Evolutionary conservation across 345 rosid species (phyloP).

Genomic region (Cochlearia excelsa): DNA sequence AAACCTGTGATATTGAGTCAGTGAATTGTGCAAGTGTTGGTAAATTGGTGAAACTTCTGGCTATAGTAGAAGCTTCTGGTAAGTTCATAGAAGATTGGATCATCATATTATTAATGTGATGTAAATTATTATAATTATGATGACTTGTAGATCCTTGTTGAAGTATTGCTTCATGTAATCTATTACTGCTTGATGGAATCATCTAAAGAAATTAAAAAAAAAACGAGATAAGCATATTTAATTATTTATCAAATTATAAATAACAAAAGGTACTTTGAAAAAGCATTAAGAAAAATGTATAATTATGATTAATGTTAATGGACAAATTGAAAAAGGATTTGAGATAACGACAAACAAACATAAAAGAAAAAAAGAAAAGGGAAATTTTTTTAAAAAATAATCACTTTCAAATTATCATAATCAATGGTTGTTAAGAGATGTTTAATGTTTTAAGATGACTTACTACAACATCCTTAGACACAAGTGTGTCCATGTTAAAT

Average conservation of each 20-base stretch:
- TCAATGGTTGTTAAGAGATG: constrained; percentile 21
- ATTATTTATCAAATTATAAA: constrained; percentile 19
- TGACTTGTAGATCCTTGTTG: constrained; percentile 47
- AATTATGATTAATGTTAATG: constrained; percentile 8
- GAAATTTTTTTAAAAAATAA: constrained; percentile 3
- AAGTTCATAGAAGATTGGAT: constrained; percentile 36
- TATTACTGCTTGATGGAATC: constrained; percentile 41
- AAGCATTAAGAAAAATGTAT: background rate
- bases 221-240: too few relatives aligned
- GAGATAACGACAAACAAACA: constrained; percentile 19
- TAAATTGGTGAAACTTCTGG: constrained; percentile 40
- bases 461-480: constrained; percentile 78
- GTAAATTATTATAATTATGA: constrained; percentile 8
- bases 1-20: constrained; percentile 51
- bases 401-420: background rate
- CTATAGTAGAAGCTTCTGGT: constrained; percentile 35
- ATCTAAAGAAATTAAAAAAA: constrained; percentile 28
- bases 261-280: constrained; percentile 23
- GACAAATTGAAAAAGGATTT: background rate
- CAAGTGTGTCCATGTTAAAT: constrained; percentile 51
- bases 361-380: background rate
- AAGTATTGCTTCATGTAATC: constrained; percentile 44
- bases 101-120: constrained; percentile 39
- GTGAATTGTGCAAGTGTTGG: constrained; percentile 50
- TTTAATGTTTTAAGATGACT: constrained; percentile 40